Evolutionary conservation across 805 yeast species (phyloP), one percentile per base, ranked within the genome.

Genomic region (Danielia oregonensis): DNA sequence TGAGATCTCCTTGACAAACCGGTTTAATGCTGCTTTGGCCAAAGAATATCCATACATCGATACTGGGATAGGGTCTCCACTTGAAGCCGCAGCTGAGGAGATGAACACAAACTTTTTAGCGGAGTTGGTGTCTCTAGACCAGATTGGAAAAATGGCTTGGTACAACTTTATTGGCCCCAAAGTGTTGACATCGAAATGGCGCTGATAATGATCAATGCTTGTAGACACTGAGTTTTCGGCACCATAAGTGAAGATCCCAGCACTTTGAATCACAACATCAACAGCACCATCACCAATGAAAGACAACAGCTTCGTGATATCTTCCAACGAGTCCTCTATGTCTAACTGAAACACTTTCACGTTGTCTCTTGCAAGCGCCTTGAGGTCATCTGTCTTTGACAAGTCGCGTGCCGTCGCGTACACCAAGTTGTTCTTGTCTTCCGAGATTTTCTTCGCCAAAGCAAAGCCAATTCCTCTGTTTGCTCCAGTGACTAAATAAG

Each of bases 401-500:
- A 30, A 26, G n/a, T 30, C 23, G 17, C 54, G 29, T 9, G 46
- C 39, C 6, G 55, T 48, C 1, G 55, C 58, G 28, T 57, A 41
- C 11, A 60, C 55, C 5, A 25, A 17, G 32, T 44, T 51, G 12
- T 40, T 30, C 17, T 51, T 30, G 8, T 45, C 37, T 5, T 36
- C 33, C 22, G 55, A 43, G 17, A 65, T 40, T 25, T 48, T 45
- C 27, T 55, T 51, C 3, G 50, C 57, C 7, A 67, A 43, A 1
- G 49, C 54, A 11, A 52, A 52, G 6, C 74, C 74, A 32, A 69
- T 59, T 4, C 73, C 74, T 35, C 67, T 52, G 14, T 67, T 63
- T 14, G 68, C 68, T 10, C 76, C 74, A 2, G 70, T 58, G n/a
- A 68, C 43, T 4, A 68, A 46, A 43, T 63, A 63, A 46, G 43